Base-by-base conservation (phyloP, 2,329 filamentous ascomycete genomes). In the Curvularia sp. region DNA sequence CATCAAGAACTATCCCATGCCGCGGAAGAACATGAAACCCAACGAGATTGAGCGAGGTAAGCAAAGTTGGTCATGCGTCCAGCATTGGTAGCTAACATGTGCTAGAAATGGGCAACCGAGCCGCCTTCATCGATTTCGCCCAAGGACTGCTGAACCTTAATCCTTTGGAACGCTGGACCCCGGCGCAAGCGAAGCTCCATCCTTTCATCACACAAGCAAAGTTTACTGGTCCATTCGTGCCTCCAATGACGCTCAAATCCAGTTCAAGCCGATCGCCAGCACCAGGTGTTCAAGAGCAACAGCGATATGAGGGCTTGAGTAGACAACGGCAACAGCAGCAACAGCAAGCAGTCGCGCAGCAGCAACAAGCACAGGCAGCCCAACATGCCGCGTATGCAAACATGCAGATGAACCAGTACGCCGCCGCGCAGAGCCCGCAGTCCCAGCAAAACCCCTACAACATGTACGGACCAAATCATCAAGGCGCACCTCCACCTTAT, bases 171-270 rank as follows among this genome's bases (percentile, higher is more conserved):
- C 84, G 95, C 76, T 99, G 95, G 95, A 97, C 95, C 3, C 95
- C 95, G 6, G 94, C 97, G 73, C 95, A 99, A 79, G 95, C 95
- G 32, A 97, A 97, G 75, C 82, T 97, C 59, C 95, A 99, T 74
- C 95, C 95, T 0, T 99, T 99, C 78, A 99, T 99, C 74, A 99
- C 95, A 0, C 95, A 99, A 75, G 91, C 96, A 74, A 99, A 98
- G 81, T 99, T 90, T 74, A 97, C 93, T 0, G 93, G 93, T 0
- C 93, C 93, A 3, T 99, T 99, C 74, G 91, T 98, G 47, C 95
- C 95, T 8, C 94, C 94, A 2, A 97, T 97, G 93, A 97, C 96
- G 72, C 81, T 98, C 59, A 97, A 97, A 77, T 88, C 92, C 19
- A 92, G 90, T 69, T 90, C 91, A 2, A 83, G 91, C 53, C 93